phyloP scores from a whole-genome alignment of 768 basidiomycete genomes.

The Phanerochaete sordida region DNA sequence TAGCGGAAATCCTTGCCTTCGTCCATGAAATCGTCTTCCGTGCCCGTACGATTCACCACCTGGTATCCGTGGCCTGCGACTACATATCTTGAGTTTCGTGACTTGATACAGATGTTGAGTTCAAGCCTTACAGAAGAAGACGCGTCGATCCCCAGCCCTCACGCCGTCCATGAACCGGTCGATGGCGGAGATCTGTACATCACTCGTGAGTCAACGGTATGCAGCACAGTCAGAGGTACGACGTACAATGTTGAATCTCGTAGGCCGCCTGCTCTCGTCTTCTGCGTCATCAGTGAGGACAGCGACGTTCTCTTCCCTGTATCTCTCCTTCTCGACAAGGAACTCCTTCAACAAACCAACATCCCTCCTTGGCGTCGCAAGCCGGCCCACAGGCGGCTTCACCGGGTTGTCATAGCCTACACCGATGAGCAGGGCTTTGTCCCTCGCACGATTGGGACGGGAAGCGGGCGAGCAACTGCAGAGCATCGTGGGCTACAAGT shows the following conservation, averaged over 20 bases:
- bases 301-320: background rate
- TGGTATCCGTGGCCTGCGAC: conserved; percentile 12
- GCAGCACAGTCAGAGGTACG: too few species aligned
- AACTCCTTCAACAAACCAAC: conserved; percentile 3
- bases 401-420: background rate
- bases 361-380: background rate
- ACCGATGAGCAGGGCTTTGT: conserved; percentile 12
- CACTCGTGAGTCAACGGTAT: background rate
- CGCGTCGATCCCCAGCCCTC: background rate
- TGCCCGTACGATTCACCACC: conserved; percentile 3
- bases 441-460: background rate
- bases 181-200: background rate
- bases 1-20: background rate
- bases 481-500: too few species aligned
- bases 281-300: background rate
- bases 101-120: background rate
- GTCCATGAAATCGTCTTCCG: conserved; percentile 8
- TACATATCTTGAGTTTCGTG: too few species aligned
- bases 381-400: background rate
- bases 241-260: background rate
- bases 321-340: background rate
- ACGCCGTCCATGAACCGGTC: background rate
- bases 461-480: too few species aligned
- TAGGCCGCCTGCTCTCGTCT: background rate
- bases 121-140: background rate